Conservation (phyloP, 768 basidiomycete genomes). For the Trametes coccinea region DNA sequence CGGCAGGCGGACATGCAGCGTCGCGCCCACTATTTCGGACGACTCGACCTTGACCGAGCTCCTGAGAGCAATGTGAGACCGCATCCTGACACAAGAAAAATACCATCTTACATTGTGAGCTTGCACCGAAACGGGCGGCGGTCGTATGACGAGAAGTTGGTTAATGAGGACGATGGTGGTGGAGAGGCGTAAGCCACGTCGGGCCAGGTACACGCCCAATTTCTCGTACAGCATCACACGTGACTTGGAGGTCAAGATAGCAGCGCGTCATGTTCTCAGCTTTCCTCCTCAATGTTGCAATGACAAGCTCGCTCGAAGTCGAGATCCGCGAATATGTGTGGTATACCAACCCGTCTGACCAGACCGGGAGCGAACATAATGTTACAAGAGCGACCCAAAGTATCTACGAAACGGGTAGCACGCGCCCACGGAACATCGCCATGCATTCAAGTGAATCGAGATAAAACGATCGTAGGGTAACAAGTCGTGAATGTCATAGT, state of each 20-base stretch:
- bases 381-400: not conserved
- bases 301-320: too few relatives aligned
- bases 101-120: slow-evolving; percentile 4
- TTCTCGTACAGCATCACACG: slow-evolving; percentile 12
- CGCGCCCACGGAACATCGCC: not conserved
- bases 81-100: not conserved
- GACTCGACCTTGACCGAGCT: slow-evolving; percentile 36
- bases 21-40: slow-evolving; percentile 36
- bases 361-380: not conserved
- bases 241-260: not conserved
- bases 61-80: slow-evolving; percentile 22
- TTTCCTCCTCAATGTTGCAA: not conserved
- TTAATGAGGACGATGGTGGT: not conserved
- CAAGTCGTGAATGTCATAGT: slow-evolving; percentile 1
- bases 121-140: not conserved
- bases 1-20: slow-evolving; percentile 37
- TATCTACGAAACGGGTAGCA: slow-evolving; percentile 1
- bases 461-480: not conserved
- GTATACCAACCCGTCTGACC: slow-evolving; percentile 1
- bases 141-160: not conserved
- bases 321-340: not conserved
- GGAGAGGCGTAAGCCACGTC: slow-evolving; percentile 18
- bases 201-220: slow-evolving; percentile 14
- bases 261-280: not conserved
- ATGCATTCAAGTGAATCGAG: too few relatives aligned